Percentiles rank a stretch among this genome's conserved stretches.
Conservation (phyloP, 495 filamentous ascomycete genomes). For the Xeromyces bisporus region DNA sequence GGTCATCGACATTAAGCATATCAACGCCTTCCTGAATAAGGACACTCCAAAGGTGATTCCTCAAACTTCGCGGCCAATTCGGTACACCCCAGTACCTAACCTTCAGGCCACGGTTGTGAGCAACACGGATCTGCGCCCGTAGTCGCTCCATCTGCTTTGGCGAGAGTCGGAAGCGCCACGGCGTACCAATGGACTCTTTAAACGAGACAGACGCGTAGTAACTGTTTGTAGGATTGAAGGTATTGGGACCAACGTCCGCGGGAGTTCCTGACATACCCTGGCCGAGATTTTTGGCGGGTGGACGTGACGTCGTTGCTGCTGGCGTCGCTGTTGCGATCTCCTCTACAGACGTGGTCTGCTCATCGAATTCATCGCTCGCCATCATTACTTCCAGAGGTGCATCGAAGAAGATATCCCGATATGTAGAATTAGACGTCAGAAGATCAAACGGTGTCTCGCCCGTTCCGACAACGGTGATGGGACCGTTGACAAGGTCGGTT, state of each 20-base stretch:
- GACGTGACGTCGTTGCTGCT: background rate
- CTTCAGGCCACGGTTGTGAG: slow-evolving; percentile 51
- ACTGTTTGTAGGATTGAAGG: slow-evolving; percentile 31
- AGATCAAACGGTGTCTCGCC: slow-evolving; percentile 60
- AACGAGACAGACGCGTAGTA: slow-evolving; percentile 31
- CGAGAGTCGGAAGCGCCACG: slow-evolving; percentile 25
- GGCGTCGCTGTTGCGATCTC: too few relatives aligned
- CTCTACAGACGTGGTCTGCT: slow-evolving; percentile 8
- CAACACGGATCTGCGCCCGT: slow-evolving; percentile 46
- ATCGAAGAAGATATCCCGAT: slow-evolving; percentile 48
- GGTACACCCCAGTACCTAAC: slow-evolving; percentile 70
- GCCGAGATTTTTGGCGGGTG: slow-evolving; percentile 9
- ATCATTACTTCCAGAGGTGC: slow-evolving; percentile 32
- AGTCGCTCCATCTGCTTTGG: slow-evolving; percentile 42
- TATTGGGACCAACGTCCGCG: slow-evolving; percentile 19
- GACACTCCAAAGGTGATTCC: slow-evolving; percentile 60
- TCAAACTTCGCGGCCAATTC: slow-evolving; percentile 52
- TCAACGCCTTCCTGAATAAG: slow-evolving; percentile 58
- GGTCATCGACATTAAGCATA: slow-evolving; percentile 66
- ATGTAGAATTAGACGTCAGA: slow-evolving; percentile 27
- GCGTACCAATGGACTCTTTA: slow-evolving; percentile 19
- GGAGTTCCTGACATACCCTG: slow-evolving; percentile 23
- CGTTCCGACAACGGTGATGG: slow-evolving; percentile 64
- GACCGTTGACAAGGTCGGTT: slow-evolving; percentile 28
- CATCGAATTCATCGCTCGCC: slow-evolving; percentile 14